phyloP scores from a whole-genome alignment of 768 basidiomycete genomes.

The Rhodotorula paludigena region DNA sequence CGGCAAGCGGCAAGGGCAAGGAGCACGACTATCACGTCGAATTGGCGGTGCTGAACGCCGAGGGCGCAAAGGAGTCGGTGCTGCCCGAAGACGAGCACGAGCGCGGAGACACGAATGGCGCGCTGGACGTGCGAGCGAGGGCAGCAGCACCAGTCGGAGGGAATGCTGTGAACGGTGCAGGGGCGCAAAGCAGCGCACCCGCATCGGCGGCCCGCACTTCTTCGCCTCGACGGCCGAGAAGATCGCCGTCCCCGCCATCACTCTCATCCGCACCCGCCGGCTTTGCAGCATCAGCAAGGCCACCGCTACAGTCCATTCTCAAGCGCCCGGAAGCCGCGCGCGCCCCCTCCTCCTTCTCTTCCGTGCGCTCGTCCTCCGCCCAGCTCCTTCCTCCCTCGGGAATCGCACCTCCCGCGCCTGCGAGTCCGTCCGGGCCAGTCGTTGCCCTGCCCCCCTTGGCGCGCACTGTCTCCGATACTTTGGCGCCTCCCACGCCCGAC shows the following conservation, averaged over 20 bases:
- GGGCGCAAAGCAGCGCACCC: too few species aligned
- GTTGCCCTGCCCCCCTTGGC: not conserved
- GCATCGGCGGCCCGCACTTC: too few species aligned
- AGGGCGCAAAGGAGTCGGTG: not conserved
- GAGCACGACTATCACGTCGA: constrained; percentile 2
- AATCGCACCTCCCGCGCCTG: not conserved
- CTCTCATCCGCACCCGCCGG: not conserved
- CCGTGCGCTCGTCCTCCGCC: not conserved
- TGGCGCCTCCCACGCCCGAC: not conserved
- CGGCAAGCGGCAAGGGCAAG: not conserved
- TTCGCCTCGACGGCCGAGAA: constrained; percentile 2
- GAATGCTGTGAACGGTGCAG: too few species aligned
- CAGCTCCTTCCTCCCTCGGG: not conserved
- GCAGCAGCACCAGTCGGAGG: not conserved
- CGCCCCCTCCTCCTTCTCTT: not conserved
- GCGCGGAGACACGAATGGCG: not conserved
- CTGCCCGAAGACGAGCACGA: not conserved
- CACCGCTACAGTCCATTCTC: constrained; percentile 9
- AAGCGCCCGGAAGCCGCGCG: not conserved
- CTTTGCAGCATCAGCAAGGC: not conserved
- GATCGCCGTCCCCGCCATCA: not conserved
- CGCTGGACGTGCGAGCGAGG: too few species aligned
- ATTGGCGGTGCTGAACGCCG: not conserved
- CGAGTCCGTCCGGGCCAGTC: not conserved
- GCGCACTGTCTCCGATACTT: not conserved